Evolutionary conservation across 345 rosid genomes (phyloP).

Genomic region (Gossypium stocksii): DNA sequence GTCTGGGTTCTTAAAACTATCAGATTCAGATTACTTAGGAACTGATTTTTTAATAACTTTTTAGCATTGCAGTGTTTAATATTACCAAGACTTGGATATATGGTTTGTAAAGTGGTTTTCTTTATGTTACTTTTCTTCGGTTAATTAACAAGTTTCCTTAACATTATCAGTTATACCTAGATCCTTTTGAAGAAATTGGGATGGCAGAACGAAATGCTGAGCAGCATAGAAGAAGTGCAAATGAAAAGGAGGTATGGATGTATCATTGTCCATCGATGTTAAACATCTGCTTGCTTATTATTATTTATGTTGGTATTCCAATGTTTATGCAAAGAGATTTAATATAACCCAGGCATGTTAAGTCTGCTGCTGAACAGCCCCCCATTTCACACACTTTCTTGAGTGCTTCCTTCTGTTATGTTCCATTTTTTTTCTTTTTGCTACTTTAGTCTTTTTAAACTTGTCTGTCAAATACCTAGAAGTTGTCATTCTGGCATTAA

Average conservation of each 20-base stretch:
- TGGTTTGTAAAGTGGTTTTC: background rate
- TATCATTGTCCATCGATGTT: background rate
- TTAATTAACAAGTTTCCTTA: slow-evolving; percentile 6
- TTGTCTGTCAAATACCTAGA: background rate
- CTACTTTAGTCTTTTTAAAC: background rate
- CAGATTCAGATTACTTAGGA: background rate
- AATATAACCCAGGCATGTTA: background rate
- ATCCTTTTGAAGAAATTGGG: slow-evolving; percentile 91
- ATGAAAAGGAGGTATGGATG: slow-evolving; percentile 70
- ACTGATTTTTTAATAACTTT: background rate
- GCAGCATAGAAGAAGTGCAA: slow-evolving; percentile 83
- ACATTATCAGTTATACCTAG: slow-evolving; percentile 51
- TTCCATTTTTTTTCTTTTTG: background rate
- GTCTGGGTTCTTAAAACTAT: background rate
- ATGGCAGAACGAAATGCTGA: slow-evolving; percentile 67
- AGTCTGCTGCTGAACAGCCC: background rate
- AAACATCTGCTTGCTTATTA: background rate
- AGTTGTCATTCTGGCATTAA: background rate
- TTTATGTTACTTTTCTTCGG: background rate
- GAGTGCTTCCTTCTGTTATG: background rate
- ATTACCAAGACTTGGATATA: background rate
- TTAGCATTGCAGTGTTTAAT: background rate
- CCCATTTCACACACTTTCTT: background rate
- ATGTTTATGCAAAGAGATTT: background rate
- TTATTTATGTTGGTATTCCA: background rate